These are phyloP conservation scores for Globisporangium paddicum DNA, from an alignment of 352 stramenopile species.

Conservation along the genomic window DNA sequence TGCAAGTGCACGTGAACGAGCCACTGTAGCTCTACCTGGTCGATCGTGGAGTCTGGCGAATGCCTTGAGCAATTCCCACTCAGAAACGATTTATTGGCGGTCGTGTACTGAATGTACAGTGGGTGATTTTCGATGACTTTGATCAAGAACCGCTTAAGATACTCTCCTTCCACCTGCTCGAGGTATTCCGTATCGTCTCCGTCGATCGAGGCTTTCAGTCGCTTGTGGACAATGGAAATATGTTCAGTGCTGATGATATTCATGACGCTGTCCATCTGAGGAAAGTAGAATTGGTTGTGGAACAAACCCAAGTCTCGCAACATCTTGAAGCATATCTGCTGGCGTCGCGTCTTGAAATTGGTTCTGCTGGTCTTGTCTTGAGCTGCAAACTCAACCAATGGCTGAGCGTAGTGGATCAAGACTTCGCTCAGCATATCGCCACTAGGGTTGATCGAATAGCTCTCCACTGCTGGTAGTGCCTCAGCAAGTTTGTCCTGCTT, in stretches of 20 bases:
- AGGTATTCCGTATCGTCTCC: background rate
- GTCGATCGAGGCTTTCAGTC: conserved; percentile 1
- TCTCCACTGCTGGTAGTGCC: background rate
- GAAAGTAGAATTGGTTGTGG: conserved; percentile 50
- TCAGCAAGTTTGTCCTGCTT: background rate
- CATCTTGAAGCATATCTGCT: conserved; percentile 30
- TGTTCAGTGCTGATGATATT: conserved; percentile 6
- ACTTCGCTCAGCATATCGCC: conserved; percentile 1
- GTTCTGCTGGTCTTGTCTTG: background rate
- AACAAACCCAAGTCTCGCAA: conserved; percentile 49
- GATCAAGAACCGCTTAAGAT: conserved; percentile 8
- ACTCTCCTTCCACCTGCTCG: background rate
- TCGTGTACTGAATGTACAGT: background rate
- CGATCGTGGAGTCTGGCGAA: background rate
- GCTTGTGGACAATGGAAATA: conserved; percentile 10
- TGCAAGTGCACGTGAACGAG: conserved; percentile 9
- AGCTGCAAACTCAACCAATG: background rate
- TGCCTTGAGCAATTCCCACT: background rate
- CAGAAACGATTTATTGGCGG: background rate
- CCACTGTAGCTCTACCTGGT: conserved; percentile 7
- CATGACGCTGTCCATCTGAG: conserved; percentile 33
- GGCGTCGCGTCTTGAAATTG: conserved; percentile 3
- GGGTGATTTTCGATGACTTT: conserved; percentile 8
- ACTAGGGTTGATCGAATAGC: background rate
- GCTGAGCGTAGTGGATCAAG: conserved; percentile 2